Percentiles rank a stretch among this genome's conserved stretches.
Evolutionary conservation across 148 eudicot species (phyloP).

Genomic region (Amaranthus palmeri): DNA sequence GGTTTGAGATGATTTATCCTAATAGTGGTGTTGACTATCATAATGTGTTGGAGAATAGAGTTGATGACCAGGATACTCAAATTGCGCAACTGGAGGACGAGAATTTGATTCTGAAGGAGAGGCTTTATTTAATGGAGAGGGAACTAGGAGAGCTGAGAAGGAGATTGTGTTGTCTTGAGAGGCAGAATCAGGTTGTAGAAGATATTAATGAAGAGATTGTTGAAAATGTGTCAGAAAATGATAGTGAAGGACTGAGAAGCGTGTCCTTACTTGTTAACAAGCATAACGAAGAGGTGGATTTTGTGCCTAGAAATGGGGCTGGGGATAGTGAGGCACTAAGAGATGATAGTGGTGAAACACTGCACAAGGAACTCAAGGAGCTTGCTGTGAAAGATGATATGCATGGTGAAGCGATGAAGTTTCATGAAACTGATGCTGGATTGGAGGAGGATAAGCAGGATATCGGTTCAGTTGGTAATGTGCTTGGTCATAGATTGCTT

Average conservation of each 20-base stretch:
- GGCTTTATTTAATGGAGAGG: slow-evolving; percentile 87
- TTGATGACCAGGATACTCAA: slow-evolving; percentile 94
- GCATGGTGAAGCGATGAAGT: slow-evolving; percentile 10
- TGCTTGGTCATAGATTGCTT: background rate
- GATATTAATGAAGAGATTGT: slow-evolving; percentile 66
- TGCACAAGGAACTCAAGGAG: slow-evolving; percentile 21
- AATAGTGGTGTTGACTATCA: slow-evolving; percentile 47
- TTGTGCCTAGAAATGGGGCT: slow-evolving; percentile 21
- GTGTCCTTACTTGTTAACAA: slow-evolving; percentile 25
- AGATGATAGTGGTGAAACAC: slow-evolving; percentile 16
- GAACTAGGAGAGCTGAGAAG: slow-evolving; percentile 78
- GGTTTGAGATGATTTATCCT: slow-evolving; percentile 90
- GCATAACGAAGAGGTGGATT: slow-evolving; percentile 43
- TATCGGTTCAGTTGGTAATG: slow-evolving; percentile 12
- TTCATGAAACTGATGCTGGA: slow-evolving; percentile 2
- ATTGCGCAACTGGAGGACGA: slow-evolving; percentile 86
- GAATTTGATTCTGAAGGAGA: slow-evolving; percentile 79
- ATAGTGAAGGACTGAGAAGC: slow-evolving; percentile 55
- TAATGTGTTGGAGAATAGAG: slow-evolving; percentile 71
- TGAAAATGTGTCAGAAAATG: slow-evolving; percentile 76
- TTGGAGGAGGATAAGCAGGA: slow-evolving; percentile 19
- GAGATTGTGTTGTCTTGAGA: slow-evolving; percentile 70
- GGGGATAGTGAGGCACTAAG: slow-evolving; percentile 18
- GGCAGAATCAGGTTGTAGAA: slow-evolving; percentile 42
- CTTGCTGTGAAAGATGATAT: slow-evolving; percentile 19